Percentiles rank a stretch among this genome's conserved stretches.
Conservation (phyloP, 176 grass and related monocot species). For the Paspalum vaginatum region DNA sequence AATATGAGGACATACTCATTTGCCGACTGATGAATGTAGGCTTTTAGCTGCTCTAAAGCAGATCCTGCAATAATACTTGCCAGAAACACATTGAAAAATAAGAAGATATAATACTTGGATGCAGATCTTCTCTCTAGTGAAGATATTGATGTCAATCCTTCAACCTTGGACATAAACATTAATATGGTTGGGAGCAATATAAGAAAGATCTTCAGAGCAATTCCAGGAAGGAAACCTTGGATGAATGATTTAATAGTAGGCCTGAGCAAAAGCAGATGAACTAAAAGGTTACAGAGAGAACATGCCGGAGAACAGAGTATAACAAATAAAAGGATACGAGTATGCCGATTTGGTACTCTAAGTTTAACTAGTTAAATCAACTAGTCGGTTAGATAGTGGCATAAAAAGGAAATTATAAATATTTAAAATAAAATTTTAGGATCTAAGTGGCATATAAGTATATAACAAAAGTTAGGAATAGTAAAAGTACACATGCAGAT, state of each 20-base stretch:
- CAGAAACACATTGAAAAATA: constrained; percentile 90
- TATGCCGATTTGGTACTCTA: neutral
- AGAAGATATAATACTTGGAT: constrained; percentile 89
- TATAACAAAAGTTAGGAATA: neutral
- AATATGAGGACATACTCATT: constrained; percentile 75
- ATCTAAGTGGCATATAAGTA: neutral
- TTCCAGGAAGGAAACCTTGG: constrained; percentile 98
- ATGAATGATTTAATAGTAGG: constrained; percentile 78
- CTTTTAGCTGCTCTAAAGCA: constrained; percentile 87
- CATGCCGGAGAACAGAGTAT: constrained; percentile 5
- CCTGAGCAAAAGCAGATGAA: constrained; percentile 44
- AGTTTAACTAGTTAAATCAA: constrained; percentile 17
- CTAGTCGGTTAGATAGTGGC: constrained; percentile 15
- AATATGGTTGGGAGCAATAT: constrained; percentile 95
- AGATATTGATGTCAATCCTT: constrained; percentile 85
- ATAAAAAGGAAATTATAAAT: neutral
- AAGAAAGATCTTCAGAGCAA: constrained; percentile 95
- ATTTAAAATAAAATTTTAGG: neutral
- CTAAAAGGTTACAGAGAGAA: constrained; percentile 37
- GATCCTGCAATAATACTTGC: constrained; percentile 75
- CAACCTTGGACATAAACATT: constrained; percentile 98
- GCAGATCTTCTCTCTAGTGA: constrained; percentile 88
- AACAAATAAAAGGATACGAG: constrained; percentile 14
- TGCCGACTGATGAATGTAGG: constrained; percentile 76
- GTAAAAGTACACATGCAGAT: neutral